Base-by-base conservation (phyloP, 139 green algal genomes). In the Chlorella vulgaris region DNA sequence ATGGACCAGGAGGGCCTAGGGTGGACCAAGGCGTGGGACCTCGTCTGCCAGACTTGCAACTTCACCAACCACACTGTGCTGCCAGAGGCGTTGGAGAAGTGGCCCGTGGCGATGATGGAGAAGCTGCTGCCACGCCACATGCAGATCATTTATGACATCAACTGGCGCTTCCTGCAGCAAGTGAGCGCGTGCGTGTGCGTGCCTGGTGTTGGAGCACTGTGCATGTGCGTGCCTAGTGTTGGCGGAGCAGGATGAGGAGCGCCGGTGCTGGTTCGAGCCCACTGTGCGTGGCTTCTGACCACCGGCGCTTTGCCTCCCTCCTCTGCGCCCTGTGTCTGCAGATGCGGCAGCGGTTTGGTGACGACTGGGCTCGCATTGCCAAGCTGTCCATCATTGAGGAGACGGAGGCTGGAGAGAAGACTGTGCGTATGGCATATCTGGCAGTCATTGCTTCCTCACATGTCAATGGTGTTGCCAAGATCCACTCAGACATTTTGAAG, bases 31-130 rank as follows among this genome's bases (percentile, higher is more conserved):
- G 85, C 91, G 33, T 99, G 97, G 97, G 89, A 93, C 5, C 92
- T 98, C 60, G 91, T 89, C 29, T 89, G 65, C 51, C 90, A 93
- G 85, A 91, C 95, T 31, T 98, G 98, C 88, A 91, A 93, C 28
- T 99, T 98, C 94, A 99, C 97, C 86, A 99, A 99, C 91, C 97
- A 99, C 90, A 99, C 97, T 4, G 95, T 99, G 65, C 88, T 99
- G 86, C 96, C 97, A 2, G 95, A 99, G 93, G 96, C 96, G 29
- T 86, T 99, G 62, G 97, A 99, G 95, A 93, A 91, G 78, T 99
- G 96, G 96, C 93, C 94, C 0, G 90, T 98, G 39, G 87, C 81
- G 40, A 89, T 99, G 69, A 89, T 99, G 76, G 92, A 98, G 90
- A 96, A 97, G 90, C 85, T 99, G 86, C 91, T 99, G 83, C 97